phyloP scores from a whole-genome alignment of 2,329 filamentous ascomycete species.

The Huntiella abstrusa region DNA sequence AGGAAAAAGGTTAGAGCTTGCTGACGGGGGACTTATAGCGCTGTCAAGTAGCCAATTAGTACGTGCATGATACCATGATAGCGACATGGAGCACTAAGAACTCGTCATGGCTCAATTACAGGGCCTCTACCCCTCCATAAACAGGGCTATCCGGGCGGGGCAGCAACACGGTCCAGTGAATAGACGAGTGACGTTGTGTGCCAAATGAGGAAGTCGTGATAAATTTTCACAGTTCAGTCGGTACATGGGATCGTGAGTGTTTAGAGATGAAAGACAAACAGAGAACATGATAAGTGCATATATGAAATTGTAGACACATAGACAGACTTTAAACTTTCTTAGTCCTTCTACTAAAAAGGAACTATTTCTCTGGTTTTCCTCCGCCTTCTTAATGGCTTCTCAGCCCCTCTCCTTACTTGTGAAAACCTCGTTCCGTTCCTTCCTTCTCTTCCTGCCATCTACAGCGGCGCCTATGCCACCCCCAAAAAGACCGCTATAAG shows the following conservation, averaged over 20 bases:
- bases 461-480: too few relatives aligned
- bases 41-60: slow-evolving; percentile 5
- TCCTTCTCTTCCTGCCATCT: background rate
- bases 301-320: too few relatives aligned
- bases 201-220: background rate
- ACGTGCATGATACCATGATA: slow-evolving; percentile 4
- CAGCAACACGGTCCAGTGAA: background rate
- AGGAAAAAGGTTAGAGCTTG: background rate
- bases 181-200: slow-evolving; percentile 6
- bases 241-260: too few relatives aligned
- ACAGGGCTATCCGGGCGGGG: too few relatives aligned
- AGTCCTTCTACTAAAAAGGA: too few relatives aligned
- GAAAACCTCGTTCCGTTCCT: background rate
- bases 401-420: background rate
- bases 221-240: background rate
- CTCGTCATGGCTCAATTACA: background rate
- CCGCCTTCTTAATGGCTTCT: too few relatives aligned
- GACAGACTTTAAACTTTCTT: too few relatives aligned
- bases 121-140: slow-evolving; percentile 5
- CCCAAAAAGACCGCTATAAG: too few relatives aligned
- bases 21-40: background rate
- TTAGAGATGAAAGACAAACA: too few relatives aligned
- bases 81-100: background rate
- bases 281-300: too few relatives aligned
- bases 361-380: too few relatives aligned